Evolutionary conservation across 805 yeast species (phyloP).

Genomic region (Metschnikowia dekortorum): DNA sequence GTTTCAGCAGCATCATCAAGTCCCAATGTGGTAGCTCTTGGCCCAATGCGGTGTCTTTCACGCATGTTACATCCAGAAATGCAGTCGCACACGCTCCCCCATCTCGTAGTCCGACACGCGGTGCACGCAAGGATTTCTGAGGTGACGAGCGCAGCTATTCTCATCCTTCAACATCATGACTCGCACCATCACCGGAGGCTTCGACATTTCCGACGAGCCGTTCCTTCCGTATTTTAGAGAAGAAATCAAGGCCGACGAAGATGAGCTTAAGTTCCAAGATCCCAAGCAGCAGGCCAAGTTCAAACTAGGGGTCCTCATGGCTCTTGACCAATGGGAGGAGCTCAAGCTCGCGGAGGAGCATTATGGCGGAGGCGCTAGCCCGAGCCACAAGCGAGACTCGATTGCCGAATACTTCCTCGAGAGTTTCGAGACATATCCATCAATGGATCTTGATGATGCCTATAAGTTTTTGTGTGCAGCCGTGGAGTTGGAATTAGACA

Average conservation of each 20-base stretch:
- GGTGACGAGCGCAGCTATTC: neutral
- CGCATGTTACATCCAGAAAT: no score
- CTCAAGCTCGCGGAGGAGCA: slow-evolving; percentile 84
- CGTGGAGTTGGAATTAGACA: slow-evolving; percentile 64
- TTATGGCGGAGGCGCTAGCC: slow-evolving; percentile 93
- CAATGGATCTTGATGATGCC: slow-evolving; percentile 41
- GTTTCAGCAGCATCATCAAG: no score
- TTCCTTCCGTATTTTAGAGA: neutral
- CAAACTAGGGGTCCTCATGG: slow-evolving; percentile 91
- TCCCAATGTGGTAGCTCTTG: no score
- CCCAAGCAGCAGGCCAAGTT: slow-evolving; percentile 77
- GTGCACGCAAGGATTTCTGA: no score
- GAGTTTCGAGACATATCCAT: slow-evolving; percentile 19
- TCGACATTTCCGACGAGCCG: no score
- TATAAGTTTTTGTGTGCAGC: no score
- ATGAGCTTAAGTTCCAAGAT: slow-evolving; percentile 43
- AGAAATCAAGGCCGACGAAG: slow-evolving; percentile 45
- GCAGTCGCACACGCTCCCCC: no score
- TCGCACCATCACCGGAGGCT: no score
- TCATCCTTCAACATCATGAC: no score
- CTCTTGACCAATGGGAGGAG: slow-evolving; percentile 86
- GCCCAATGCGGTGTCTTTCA: no score
- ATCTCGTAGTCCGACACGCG: no score
- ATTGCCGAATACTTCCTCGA: slow-evolving; percentile 71
- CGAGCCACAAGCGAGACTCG: slow-evolving; percentile 94